Conservation (phyloP, 176 grass and related monocot genomes). For the Miscanthus lutarioriparius region DNA sequence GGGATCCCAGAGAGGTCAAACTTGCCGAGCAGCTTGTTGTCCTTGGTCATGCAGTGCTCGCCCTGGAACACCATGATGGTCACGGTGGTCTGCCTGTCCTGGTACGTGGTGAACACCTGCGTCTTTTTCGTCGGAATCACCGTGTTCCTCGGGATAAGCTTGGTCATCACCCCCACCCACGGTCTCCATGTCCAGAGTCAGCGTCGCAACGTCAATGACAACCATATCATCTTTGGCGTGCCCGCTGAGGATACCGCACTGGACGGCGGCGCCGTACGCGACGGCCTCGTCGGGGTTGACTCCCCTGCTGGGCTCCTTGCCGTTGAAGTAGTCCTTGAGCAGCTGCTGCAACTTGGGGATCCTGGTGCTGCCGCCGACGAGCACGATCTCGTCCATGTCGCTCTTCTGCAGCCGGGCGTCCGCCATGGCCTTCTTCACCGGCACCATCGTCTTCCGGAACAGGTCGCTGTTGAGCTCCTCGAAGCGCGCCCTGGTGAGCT, state of each 20-base stretch:
- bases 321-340: conserved; percentile 9
- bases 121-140: not conserved
- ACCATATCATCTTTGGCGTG: rapidly evolving
- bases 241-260: not conserved
- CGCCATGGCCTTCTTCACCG: conserved; percentile 21
- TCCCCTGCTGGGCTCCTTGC: conserved; percentile 20
- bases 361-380: conserved; percentile 24
- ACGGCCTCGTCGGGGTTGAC: conserved; percentile 13
- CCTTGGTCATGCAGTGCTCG: not conserved
- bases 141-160: not conserved
- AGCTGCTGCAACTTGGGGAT: conserved; percentile 25
- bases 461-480: conserved; percentile 23
- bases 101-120: not conserved
- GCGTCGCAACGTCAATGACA: not conserved
- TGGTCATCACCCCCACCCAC: not conserved
- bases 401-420: not conserved
- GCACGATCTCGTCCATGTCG: conserved; percentile 27
- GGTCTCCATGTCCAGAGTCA: not conserved
- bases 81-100: not conserved
- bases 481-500: conserved; percentile 5
- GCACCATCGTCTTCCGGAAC: conserved; percentile 25
- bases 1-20: not conserved
- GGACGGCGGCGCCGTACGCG: not conserved
- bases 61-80: not conserved
- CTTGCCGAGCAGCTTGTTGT: not conserved